These are phyloP conservation scores for Trichoderma atroviride DNA, from an alignment of 2,329 filamentous ascomycete species.

Conservation along the genomic window DNA sequence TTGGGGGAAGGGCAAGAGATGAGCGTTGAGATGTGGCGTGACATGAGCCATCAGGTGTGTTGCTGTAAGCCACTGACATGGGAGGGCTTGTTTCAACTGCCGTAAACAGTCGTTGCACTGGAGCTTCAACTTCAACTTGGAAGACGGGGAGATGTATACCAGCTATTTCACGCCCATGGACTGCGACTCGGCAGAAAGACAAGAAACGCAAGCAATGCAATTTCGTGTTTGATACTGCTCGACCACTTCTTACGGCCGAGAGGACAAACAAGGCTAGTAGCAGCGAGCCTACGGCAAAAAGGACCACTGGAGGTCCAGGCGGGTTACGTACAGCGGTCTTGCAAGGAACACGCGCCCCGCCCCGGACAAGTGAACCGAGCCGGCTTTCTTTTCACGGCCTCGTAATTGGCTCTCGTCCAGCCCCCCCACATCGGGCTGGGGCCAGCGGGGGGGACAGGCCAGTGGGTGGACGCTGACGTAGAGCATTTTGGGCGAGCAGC, in stretches of 20 bases:
- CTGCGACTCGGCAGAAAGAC: background rate
- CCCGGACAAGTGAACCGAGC: conserved; percentile 10
- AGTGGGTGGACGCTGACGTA: conserved; percentile 19
- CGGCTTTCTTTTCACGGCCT: conserved; percentile 17
- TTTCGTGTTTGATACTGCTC: conserved; percentile 10
- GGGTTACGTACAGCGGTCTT: background rate
- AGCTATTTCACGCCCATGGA: background rate
- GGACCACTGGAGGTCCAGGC: background rate
- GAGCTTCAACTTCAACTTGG: background rate
- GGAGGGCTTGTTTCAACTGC: background rate
- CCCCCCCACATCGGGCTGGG: conserved; percentile 5
- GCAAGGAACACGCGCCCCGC: background rate
- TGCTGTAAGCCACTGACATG: background rate
- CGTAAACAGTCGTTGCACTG: background rate
- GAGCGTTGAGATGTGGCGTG: background rate
- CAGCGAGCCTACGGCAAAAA: background rate
- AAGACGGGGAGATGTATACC: background rate
- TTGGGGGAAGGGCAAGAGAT: background rate
- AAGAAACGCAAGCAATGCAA: background rate
- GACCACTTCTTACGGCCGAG: background rate
- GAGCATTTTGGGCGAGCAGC: background rate
- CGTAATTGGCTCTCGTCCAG: background rate
- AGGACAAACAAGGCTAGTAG: conserved; percentile 1
- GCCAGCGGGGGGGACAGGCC: background rate
- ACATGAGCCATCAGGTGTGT: background rate